Percentiles rank a stretch among this genome's conserved stretches.
Evolutionary conservation across 176 grass and related monocot species (phyloP).

Genomic region (Phragmites australis): DNA sequence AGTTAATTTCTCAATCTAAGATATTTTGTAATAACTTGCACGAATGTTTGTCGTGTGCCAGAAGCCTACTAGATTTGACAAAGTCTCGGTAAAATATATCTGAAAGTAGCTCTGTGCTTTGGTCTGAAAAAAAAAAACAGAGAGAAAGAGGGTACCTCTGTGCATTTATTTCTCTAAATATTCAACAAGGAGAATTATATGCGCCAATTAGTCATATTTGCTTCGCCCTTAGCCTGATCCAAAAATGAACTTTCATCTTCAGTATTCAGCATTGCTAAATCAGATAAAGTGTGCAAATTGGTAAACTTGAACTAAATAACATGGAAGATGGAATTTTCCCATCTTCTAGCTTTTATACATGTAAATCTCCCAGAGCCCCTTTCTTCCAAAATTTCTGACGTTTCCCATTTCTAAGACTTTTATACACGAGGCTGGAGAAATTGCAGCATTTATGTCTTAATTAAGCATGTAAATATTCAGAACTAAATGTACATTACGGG

Average conservation of each 20-base stretch:
- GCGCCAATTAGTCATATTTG: too few species aligned
- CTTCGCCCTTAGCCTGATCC: background rate
- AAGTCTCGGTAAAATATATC: conserved; percentile 3
- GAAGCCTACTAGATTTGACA: background rate
- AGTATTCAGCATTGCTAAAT: background rate
- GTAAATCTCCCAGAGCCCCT: background rate
- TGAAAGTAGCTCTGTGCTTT: background rate
- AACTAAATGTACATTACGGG: conserved; percentile 20
- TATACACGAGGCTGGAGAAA: conserved; percentile 24
- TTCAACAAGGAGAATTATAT: background rate
- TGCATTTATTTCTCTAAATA: background rate
- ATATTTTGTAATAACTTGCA: background rate
- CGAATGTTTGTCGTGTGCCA: conserved; percentile 16
- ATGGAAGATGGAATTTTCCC: conserved; percentile 47
- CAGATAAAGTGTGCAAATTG: background rate
- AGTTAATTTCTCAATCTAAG: background rate
- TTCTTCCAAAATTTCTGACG: conserved; percentile 23
- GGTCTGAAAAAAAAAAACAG: background rate
- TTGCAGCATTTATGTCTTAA: background rate
- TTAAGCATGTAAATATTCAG: conserved; percentile 17
- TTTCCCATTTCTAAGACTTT: background rate
- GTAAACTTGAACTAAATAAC: background rate
- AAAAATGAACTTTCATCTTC: background rate
- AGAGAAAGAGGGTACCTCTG: too few species aligned
- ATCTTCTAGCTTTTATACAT: conserved; percentile 31